Base-by-base conservation (phyloP, 495 filamentous ascomycete genomes). In the Penicillium fimorum region DNA sequence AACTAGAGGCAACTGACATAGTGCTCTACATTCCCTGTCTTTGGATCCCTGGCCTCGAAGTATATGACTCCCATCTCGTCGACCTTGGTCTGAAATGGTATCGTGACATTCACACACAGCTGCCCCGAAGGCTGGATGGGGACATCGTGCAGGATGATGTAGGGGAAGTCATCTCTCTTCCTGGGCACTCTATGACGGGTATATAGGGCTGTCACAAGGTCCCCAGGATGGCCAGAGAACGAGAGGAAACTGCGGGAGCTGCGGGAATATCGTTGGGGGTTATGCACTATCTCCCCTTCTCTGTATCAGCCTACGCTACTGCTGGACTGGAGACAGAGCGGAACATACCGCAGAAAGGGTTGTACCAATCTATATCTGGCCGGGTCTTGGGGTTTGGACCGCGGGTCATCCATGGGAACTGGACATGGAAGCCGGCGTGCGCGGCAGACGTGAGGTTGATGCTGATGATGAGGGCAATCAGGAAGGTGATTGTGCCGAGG, bases 381-480 rank as follows among this genome's bases (percentile, higher is more conserved):
- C 42, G 42, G 42, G 42, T 25, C 42, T 13, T 25, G 20, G 42
- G 18, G 18, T 22, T 44, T 44, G 42, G 42, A 44, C 17, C 42
- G 42, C 42, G 42, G 42, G 42, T 44, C 42, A 44, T 44, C 42
- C 42, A 44, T 44, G 42, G 42, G 42, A 44, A 44, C 42, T 44
- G 42, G 42, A 44, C 42, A 20, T 44, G 42, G 42, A 44, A 44
- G 18, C 42, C 42, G 17, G 42, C 42, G 20, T 44, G 42, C 20
- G 42, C 42, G 20, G 42, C 42, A 20, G 42, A 44, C 25, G 42
- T 44, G 17, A 25, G 42, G 42, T 44, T 44, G 17, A 44, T 44
- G 12, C 13, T 38, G 13, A 17, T 38, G 12, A 13, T n/a, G 42
- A 44, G 17, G 20, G 17, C 42, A 44, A 25, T 3, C 42, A 44